Conservation (phyloP, 1,284 basidiomycete species). For the Nidula niveotomentosa region DNA sequence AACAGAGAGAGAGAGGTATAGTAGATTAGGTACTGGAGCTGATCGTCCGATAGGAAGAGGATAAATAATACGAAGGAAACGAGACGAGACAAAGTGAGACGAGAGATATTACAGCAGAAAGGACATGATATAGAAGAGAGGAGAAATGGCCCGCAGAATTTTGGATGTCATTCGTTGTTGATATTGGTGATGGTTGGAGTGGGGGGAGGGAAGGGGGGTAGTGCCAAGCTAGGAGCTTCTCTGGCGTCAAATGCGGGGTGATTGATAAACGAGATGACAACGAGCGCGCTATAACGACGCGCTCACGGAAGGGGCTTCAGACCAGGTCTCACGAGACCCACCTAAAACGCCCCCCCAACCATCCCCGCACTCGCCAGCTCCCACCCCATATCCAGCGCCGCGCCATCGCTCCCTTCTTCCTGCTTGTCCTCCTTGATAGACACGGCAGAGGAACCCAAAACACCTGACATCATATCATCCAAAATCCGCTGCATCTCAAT, state of each 20-base stretch:
- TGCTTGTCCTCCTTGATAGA: neutral
- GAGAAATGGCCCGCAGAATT: constrained; percentile 5
- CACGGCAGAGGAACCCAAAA: neutral
- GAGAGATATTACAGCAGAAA: neutral
- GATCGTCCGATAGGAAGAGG: neutral
- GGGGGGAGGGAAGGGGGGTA: neutral
- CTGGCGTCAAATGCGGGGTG: neutral
- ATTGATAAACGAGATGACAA: neutral
- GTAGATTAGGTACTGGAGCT: too few relatives aligned
- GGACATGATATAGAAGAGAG: neutral
- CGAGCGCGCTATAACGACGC: neutral
- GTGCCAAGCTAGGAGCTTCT: neutral
- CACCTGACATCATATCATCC: constrained; percentile 26
- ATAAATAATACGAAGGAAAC: neutral
- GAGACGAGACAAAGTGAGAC: constrained; percentile 1
- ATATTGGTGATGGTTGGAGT: too few relatives aligned
- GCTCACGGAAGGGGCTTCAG: neutral
- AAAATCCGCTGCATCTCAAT: constrained; percentile 64
- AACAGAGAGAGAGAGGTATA: constrained; percentile 1
- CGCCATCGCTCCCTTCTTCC: neutral
- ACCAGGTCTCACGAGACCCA: neutral
- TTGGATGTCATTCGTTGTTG: neutral
- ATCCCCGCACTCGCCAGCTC: neutral
- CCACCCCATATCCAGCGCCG: constrained; percentile 1
- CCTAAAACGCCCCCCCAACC: neutral